These are phyloP conservation scores for Talaromyces sp. DNA, from an alignment of 2,329 filamentous ascomycete genomes.

Conservation along the genomic window DNA sequence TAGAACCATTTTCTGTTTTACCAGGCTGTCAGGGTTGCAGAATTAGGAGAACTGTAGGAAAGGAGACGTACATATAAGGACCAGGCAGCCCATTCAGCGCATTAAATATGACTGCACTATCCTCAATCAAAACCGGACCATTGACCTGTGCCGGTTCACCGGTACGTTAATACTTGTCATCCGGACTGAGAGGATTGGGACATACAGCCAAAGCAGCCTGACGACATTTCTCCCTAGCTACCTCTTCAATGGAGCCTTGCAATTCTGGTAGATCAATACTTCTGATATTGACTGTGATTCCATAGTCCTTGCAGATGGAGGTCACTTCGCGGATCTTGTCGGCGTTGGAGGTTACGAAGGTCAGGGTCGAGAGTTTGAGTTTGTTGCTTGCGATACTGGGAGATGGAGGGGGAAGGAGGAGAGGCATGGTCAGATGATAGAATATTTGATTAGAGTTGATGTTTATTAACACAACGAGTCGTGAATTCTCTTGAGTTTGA, in stretches of 20 bases:
- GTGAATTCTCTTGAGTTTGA: not conserved
- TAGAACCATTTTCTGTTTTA: slow-evolving; percentile 78
- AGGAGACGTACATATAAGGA: slow-evolving; percentile 70
- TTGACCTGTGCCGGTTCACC: slow-evolving; percentile 52
- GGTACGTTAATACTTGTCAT: not conserved
- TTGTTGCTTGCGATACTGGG: slow-evolving; percentile 3
- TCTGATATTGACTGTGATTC: slow-evolving; percentile 61
- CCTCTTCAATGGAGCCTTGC: slow-evolving; percentile 80
- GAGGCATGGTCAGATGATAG: not conserved
- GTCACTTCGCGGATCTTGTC: slow-evolving; percentile 84
- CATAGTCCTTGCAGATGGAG: slow-evolving; percentile 65
- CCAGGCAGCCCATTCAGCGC: slow-evolving; percentile 78
- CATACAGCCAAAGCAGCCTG: slow-evolving; percentile 55
- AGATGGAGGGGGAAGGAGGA: not conserved
- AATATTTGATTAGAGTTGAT: not conserved
- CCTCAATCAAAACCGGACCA: slow-evolving; percentile 82
- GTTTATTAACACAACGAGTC: not conserved
- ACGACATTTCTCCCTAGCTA: slow-evolving; percentile 75
- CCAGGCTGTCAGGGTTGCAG: not conserved
- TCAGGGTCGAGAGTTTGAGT: slow-evolving; percentile 11
- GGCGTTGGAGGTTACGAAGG: slow-evolving; percentile 83
- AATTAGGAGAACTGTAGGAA: not conserved
- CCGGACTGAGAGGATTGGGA: not conserved
- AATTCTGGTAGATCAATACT: slow-evolving; percentile 68
- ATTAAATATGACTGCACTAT: slow-evolving; percentile 83